Base-by-base conservation (phyloP, 257 asterid genomes). In the Solanum appendiculatum region DNA sequence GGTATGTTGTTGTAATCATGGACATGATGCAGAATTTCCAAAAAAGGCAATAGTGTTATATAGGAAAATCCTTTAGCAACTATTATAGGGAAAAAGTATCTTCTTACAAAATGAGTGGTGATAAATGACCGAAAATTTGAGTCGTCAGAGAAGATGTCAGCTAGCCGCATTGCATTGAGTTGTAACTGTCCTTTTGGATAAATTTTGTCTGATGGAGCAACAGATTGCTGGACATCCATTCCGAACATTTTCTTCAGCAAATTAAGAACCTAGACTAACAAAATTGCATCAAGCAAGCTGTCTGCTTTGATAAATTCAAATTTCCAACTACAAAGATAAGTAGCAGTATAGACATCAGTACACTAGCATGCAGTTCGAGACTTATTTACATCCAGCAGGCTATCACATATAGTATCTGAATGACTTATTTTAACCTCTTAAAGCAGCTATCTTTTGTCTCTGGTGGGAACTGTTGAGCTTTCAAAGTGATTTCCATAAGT, bases 141-240 rank as follows among this genome's bases (percentile, higher is more conserved):
- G 92, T 97, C 99, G 85, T 97, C 99, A 36, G 99, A 96, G 90
- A 97, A 93, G 87, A 97, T 93, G 84, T 97, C 99, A 39, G 96
- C 92, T 88, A 97, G 94, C 68, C 98, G 99, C 99, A 97, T 92
- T 54, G 98, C 98, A 89, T 93, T 97, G 85, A 97, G 96, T 92
- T 96, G 99, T 91, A 96, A 89, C 87, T 92, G 99, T 86, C 98
- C 99, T 86, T 89, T 95, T 40, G 96, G 98, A 89, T 93, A 92
- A 83, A 81, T 86, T 77, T 88, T 92, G 89, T 90, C 92, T 88
- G 94, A 83, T 83, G 92, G 89, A 73, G 89, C 91, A 84, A 86
- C 70, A 58, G 88, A 82, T 86, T 88, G 93, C 88, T 85, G 90
- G 87, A 93, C 83, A 89, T 91, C 92, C 87, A 91, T 89, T 85